Percentiles rank a stretch among this genome's conserved stretches.
Evolutionary conservation across 1,284 basidiomycete genomes (phyloP).

Genomic region (Phenoliferia sp.): DNA sequence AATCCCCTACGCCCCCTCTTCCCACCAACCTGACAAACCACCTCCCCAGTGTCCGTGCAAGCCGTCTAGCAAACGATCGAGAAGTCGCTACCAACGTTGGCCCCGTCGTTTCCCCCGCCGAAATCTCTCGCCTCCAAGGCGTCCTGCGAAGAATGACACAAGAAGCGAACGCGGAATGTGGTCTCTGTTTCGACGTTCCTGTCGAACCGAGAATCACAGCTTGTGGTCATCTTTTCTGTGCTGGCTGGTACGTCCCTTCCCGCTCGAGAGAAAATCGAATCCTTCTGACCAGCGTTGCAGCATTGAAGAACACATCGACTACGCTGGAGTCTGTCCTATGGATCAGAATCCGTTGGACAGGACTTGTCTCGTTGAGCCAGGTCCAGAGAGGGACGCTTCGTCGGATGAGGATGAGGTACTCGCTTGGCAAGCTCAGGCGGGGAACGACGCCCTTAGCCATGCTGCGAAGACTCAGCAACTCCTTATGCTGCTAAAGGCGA

Average conservation of each 20-base stretch:
- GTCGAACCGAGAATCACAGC: conserved; percentile 25
- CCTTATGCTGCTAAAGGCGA: conserved; percentile 20
- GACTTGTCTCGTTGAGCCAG: conserved; percentile 17
- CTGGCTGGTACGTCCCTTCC: conserved; percentile 16
- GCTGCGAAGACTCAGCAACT: conserved; percentile 27
- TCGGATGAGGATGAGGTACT: conserved; percentile 8
- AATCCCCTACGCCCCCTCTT: neutral
- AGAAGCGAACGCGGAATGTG: conserved; percentile 23
- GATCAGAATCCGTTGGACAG: conserved; percentile 9
- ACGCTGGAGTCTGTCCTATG: conserved; percentile 6
- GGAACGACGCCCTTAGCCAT: neutral
- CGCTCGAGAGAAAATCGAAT: fast-evolving
- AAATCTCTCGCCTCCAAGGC: neutral
- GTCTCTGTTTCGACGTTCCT: conserved; percentile 17
- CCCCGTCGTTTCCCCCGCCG: neutral
- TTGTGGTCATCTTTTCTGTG: conserved; percentile 29
- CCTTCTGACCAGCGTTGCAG: neutral
- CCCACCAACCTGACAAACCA: neutral
- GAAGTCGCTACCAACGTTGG: neutral
- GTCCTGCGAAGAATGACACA: conserved; percentile 12
- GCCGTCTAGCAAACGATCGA: conserved; percentile 4
- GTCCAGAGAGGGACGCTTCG: neutral
- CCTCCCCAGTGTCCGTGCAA: conserved; percentile 16
- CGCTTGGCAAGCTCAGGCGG: conserved; percentile 5
- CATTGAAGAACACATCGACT: conserved; percentile 23